These are phyloP conservation scores for Penicillium silybi DNA, from an alignment of 495 filamentous ascomycete species.

Conservation along the genomic window DNA sequence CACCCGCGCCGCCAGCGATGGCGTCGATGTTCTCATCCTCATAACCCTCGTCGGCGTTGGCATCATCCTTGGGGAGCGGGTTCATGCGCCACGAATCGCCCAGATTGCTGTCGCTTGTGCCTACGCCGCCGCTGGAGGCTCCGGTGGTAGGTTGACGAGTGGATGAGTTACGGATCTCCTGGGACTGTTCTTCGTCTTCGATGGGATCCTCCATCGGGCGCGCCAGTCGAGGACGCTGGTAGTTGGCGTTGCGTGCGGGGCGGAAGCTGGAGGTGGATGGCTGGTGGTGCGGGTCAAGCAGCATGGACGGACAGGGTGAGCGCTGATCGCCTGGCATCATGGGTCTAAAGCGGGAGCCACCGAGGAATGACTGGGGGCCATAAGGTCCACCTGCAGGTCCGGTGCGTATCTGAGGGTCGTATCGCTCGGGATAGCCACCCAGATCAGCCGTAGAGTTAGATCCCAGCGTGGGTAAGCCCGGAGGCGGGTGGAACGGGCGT, in stretches of 20 bases:
- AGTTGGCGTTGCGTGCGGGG: constrained; percentile 38
- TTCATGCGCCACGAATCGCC: constrained; percentile 65
- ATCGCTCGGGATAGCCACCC: constrained; percentile 41
- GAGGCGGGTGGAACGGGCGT: constrained; percentile 70
- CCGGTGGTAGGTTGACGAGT: constrained; percentile 20
- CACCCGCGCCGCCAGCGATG: constrained; percentile 50
- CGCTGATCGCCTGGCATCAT: constrained; percentile 22
- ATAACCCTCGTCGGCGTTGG: constrained; percentile 44
- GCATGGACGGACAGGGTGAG: constrained; percentile 58
- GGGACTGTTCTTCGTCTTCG: constrained; percentile 39
- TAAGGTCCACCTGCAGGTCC: constrained; percentile 22
- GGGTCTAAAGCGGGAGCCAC: constrained; percentile 27
- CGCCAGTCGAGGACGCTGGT: constrained; percentile 49
- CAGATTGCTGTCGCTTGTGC: constrained; percentile 53
- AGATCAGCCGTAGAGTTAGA: constrained; percentile 56
- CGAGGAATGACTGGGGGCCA: constrained; percentile 29
- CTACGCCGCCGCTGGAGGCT: constrained; percentile 40
- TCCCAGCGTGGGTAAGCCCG: constrained; percentile 66
- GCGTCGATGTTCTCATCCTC: constrained; percentile 49
- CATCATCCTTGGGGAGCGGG: constrained; percentile 40
- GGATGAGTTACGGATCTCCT: constrained; percentile 20
- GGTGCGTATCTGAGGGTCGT: constrained; percentile 40
- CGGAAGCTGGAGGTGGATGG: constrained; percentile 56
- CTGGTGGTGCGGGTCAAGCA: constrained; percentile 85
- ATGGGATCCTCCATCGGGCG: constrained; percentile 34